Conservation (phyloP, 805 yeast genomes). For the Metschnikowia vanudenii region DNA sequence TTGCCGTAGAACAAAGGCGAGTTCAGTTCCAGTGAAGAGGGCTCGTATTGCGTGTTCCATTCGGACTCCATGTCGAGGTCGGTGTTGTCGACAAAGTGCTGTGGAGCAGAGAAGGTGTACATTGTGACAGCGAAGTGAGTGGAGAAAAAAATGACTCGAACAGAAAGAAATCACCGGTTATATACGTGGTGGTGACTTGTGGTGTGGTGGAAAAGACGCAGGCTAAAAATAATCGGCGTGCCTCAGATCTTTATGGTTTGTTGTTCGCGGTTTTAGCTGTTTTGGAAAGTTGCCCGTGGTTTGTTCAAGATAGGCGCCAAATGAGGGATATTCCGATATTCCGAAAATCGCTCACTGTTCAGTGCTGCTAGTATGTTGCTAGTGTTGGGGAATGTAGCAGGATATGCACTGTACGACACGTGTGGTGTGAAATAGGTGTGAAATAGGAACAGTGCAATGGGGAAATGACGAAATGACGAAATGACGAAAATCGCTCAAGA, state of each 20-base stretch:
- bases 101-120: conserved; percentile 18
- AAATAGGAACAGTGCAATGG: no score
- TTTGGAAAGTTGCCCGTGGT: no score
- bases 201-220: no score
- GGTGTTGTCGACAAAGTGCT: conserved; percentile 17
- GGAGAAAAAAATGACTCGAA: background rate
- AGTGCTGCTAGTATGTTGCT: background rate
- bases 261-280: no score
- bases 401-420: no score
- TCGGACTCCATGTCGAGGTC: conserved; percentile 22
- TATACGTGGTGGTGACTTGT: no score
- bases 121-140: background rate
- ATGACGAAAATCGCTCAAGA: background rate
- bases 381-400: no score
- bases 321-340: conserved; percentile 1
- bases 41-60: conserved; percentile 22
- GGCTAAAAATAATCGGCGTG: no score
- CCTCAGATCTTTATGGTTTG: no score
- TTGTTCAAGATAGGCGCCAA: background rate
- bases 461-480: no score
- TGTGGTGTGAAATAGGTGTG: no score
- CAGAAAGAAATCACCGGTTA: no score
- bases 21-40: conserved; percentile 5
- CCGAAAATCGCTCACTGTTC: conserved; percentile 5
- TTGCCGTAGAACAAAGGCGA: conserved; percentile 5